Conservation (phyloP, 768 basidiomycete genomes). For the Tulasnella sp. region DNA sequence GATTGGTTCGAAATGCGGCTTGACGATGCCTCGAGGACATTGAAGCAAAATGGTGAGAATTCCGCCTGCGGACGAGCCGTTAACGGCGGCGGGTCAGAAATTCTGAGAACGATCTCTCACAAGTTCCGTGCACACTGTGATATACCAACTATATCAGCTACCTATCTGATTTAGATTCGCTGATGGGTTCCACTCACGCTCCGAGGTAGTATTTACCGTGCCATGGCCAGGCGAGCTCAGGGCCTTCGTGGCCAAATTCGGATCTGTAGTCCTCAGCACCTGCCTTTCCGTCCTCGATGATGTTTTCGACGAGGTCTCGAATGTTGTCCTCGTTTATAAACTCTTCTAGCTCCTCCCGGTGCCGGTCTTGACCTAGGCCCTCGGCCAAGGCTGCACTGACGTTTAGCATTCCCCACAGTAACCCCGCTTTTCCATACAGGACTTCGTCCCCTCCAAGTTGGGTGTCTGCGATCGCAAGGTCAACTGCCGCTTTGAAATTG, state of each 20-base stretch:
- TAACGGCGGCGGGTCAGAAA: background rate
- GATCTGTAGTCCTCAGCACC: constrained; percentile 18
- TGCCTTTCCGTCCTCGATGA: background rate
- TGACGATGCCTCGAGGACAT: constrained; percentile 28
- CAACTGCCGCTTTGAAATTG: constrained; percentile 18
- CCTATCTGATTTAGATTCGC: background rate
- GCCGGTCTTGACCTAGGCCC: background rate
- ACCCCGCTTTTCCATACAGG: constrained; percentile 31
- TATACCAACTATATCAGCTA: background rate
- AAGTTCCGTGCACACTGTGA: constrained; percentile 31
- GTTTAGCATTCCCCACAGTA: constrained; percentile 27
- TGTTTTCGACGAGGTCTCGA: constrained; percentile 11
- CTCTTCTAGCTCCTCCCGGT: constrained; percentile 18
- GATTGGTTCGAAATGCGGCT: constrained; percentile 17
- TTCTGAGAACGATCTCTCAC: background rate
- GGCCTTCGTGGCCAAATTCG: background rate
- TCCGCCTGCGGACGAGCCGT: constrained; percentile 5
- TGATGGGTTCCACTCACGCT: constrained; percentile 25
- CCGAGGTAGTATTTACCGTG: constrained; percentile 32
- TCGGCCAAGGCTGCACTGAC: constrained; percentile 9
- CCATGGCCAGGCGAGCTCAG: constrained; percentile 30
- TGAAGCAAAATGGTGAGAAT: constrained; percentile 35
- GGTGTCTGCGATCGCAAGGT: constrained; percentile 16
- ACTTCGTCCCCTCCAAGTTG: constrained; percentile 29
- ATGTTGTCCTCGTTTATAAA: constrained; percentile 19